Evolutionary conservation across 352 stramenopile species (phyloP), one percentile per base, ranked within the genome.

Genomic region (Phytophthora uliginosa): DNA sequence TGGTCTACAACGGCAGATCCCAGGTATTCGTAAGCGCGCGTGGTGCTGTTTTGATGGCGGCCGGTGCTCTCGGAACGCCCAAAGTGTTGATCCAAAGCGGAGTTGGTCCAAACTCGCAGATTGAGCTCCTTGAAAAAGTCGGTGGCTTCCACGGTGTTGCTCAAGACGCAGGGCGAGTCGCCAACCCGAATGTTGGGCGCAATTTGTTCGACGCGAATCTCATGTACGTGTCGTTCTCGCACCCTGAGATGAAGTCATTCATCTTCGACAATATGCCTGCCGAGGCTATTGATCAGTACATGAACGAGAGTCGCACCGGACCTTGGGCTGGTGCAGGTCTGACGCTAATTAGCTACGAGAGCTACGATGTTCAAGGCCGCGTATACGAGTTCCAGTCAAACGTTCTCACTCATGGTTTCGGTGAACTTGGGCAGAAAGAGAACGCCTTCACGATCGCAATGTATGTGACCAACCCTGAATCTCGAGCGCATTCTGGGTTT

Each of bases 51-150:
- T 79, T 98, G 55, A 81, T 98, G 70, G 80, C 77, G 8, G 85
- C 84, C 0, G 90, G 89, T 9, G 84, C 91, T 10, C 54, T 93
- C 26, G 73, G 79, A 33, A 93, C 89, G 7, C 90, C 92, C 18
- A 93, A 96, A 57, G 74, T 98, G 18, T 75, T 98, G 18, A 86
- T 95, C 59, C 78, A 92, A 69, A 89, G 73, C 63, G 90, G 89
- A 22, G 81, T 97, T 57, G 92, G 90, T 13, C 80, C 84, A 7
- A 63, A 50, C 15, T 66, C 83, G 22, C 80, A 94, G 56, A 77
- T 97, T 8, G 63, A 74, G 2, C 58, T 86, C 31, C 73, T 90
- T 12, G 69, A 75, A 40, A 47, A 38, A 28, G 63, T 53, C n/a
- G 63, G 36, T 7, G 62, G 73, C 22, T 87, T 83, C 59, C 73